phyloP scores from a whole-genome alignment of 2,329 filamentous ascomycete genomes.

The Aspergillus sergii region DNA sequence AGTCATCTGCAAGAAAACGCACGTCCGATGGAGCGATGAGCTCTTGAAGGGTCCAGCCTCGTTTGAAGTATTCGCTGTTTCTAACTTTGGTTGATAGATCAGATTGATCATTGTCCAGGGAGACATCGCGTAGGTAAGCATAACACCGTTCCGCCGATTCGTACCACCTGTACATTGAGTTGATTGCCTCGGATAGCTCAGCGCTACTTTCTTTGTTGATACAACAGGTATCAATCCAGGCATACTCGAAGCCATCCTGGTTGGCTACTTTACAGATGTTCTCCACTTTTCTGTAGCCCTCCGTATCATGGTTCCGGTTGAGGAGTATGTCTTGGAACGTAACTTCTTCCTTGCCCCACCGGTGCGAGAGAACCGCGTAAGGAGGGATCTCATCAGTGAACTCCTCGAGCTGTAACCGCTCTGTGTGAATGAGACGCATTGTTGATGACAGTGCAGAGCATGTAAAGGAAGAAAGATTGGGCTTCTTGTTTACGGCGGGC shows the following conservation, averaged over 20 bases:
- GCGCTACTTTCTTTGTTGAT: constrained; percentile 6
- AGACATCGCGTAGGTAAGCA: constrained; percentile 21
- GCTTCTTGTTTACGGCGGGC: background rate
- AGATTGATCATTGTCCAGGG: background rate
- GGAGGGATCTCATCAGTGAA: background rate
- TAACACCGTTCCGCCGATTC: constrained; percentile 19
- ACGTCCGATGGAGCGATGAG: constrained; percentile 28
- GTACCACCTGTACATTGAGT: constrained; percentile 27
- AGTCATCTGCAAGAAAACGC: constrained; percentile 19
- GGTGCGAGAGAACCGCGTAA: constrained; percentile 23
- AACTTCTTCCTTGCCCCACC: constrained; percentile 21
- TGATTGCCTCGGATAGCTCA: constrained; percentile 24
- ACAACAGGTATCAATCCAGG: background rate
- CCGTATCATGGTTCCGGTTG: background rate
- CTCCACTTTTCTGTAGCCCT: background rate
- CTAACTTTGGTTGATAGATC: background rate
- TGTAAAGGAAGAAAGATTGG: background rate
- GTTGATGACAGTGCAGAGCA: background rate
- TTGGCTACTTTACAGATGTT: background rate
- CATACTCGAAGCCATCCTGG: background rate
- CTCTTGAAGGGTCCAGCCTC: constrained; percentile 34
- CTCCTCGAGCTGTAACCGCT: background rate
- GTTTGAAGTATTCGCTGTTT: constrained; percentile 25
- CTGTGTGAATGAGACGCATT: constrained; percentile 1
- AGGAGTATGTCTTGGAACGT: constrained; percentile 13